These are phyloP conservation scores for Malus hybrid DNA, from an alignment of 331 rosid genomes.

Conservation along the genomic window DNA sequence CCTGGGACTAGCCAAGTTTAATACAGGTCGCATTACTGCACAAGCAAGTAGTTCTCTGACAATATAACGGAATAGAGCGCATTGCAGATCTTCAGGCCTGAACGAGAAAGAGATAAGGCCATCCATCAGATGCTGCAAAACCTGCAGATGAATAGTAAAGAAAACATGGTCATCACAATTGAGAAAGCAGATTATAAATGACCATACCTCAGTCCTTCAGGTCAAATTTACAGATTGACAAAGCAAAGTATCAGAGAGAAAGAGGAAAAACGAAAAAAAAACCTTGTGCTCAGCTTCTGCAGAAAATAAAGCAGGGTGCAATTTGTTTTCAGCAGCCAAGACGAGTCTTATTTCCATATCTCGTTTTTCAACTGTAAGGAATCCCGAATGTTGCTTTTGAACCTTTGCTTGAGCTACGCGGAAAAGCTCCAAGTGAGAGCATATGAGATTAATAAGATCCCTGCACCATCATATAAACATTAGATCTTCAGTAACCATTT, in stretches of 20 bases:
- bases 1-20: constrained; percentile 91
- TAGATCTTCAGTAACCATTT: constrained; percentile 31
- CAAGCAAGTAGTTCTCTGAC: constrained; percentile 96
- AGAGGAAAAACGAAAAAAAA: constrained; percentile 7
- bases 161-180: constrained; percentile 20
- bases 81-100: constrained; percentile 79
- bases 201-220: constrained; percentile 10
- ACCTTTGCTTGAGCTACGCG: constrained; percentile 73
- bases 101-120: constrained; percentile 75
- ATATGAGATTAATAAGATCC: constrained; percentile 74
- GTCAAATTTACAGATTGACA: constrained; percentile 13
- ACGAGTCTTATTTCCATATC: constrained; percentile 59
- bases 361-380: constrained; percentile 51
- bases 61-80: constrained; percentile 71
- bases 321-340: constrained; percentile 70
- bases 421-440: constrained; percentile 84
- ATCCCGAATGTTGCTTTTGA: constrained; percentile 40
- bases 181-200: constrained; percentile 1
- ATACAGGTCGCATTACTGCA: constrained; percentile 87
- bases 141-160: constrained; percentile 44
- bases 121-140: constrained; percentile 85
- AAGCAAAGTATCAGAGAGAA: background rate
- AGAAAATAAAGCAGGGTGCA: constrained; percentile 98
- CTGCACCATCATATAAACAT: constrained; percentile 40
- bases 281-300: constrained; percentile 99